Conservation (phyloP, 257 asterid species). For the Nicotiana tabacum region DNA sequence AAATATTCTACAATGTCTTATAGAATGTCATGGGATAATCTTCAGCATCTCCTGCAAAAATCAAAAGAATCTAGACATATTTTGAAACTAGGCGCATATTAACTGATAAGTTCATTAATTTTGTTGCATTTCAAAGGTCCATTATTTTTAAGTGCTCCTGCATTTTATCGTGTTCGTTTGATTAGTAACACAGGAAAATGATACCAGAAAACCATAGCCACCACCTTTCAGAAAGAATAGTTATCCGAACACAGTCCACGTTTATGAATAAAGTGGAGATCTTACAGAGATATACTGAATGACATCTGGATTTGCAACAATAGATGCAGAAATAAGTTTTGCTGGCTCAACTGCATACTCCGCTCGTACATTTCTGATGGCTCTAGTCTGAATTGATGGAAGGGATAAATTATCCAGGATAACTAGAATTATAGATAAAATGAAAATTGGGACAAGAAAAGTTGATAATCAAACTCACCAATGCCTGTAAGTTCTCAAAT, state of each 20-base stretch:
- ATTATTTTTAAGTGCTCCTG: not conserved
- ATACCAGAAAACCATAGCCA: not conserved
- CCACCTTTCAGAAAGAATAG: not conserved
- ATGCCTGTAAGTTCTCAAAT: conserved; percentile 83
- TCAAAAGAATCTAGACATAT: not conserved
- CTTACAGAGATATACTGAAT: conserved; percentile 77
- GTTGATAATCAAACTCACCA: conserved; percentile 42
- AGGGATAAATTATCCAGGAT: not conserved
- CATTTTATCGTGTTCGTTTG: not conserved
- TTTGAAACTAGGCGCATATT: not conserved
- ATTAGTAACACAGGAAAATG: not conserved
- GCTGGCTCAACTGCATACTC: conserved; percentile 98
- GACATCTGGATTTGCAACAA: conserved; percentile 85
- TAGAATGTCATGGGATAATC: not conserved
- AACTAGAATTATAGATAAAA: not conserved
- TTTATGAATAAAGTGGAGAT: conserved; percentile 13
- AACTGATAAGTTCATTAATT: not conserved
- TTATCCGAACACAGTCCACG: not conserved
- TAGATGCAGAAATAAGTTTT: conserved; percentile 69
- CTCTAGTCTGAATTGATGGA: conserved; percentile 59
- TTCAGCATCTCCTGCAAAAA: not conserved
- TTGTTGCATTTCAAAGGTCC: not conserved
- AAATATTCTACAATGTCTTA: not conserved
- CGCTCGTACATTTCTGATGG: conserved; percentile 91
- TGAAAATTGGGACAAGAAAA: not conserved